Base-by-base conservation (phyloP, 1,284 basidiomycete genomes). In the Tetrapyrgos nigripes region DNA sequence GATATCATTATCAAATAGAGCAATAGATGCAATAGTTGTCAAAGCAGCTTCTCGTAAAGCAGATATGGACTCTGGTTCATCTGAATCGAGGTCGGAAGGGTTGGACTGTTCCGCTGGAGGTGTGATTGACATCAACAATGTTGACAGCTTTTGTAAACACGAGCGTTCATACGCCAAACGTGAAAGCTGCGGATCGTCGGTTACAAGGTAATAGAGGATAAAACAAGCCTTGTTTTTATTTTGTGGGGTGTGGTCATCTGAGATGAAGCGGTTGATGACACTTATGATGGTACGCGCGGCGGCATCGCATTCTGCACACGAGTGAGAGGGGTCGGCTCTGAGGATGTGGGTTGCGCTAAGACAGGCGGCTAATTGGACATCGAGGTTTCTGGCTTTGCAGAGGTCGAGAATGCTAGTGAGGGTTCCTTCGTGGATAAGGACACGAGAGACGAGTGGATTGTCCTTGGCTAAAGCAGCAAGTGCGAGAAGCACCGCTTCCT, bases 381-480 rank as follows among this genome's bases (percentile, higher is more conserved):
- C 84, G 0, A 78, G 70, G 3, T 75, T 73, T 9, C 86, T 79
- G 17, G 85, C 83, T 66, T 84, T 88, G 28, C 80, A 79, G 29
- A 87, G 73, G 8, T 75, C 70, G 5, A 87, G 68, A 8, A 84
- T 74, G 10, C 68, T 69, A 1, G 73, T 72, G 27, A 87, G 70
- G 14, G 68, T 59, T 29, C 70, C 60, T 2, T 73, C 62, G 62
- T 78, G 84, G 1, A 75, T 68, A 3, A 92, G 71, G 0, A 76
- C 77, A 14, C 61, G 66, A 2, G 88, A 83, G 0, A 90, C 75
- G 4, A 72, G 60, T 0, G 79, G 68, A 60, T 89, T 91, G 58
- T 92, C 92, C 65, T 86, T 86, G 17, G 85, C 79, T 10, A 95
- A 71, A 0, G 89, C 80, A 1, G 87, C 88, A n/a, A 95, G 74